A percentile compares a stretch with the other conserved stretches of the same genome.
Conservation (phyloP, 2,329 filamentous ascomycete species). For the Apiospora pterosperma region DNA sequence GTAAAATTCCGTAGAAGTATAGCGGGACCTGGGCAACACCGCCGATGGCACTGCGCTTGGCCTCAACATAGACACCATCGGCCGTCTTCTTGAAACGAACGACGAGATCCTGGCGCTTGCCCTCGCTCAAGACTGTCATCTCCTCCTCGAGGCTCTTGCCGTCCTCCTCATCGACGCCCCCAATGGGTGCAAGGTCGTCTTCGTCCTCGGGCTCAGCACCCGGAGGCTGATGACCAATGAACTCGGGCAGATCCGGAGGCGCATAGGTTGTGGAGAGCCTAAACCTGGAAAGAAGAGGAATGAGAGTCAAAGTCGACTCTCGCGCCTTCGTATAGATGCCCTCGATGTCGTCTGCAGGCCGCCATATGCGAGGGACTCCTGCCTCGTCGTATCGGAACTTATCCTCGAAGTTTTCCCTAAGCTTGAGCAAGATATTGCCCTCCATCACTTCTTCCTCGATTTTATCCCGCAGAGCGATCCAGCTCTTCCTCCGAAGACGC, state of each 20-base stretch:
- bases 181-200: slow-evolving; percentile 84
- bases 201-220: slow-evolving; percentile 80
- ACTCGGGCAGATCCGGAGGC: slow-evolving; percentile 77
- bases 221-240: slow-evolving; percentile 75
- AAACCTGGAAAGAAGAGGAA: slow-evolving; percentile 86
- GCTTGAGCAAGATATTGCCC: slow-evolving; percentile 90
- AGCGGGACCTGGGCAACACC: slow-evolving; percentile 90
- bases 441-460: slow-evolving; percentile 98
- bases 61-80: slow-evolving; percentile 96
- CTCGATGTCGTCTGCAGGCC: slow-evolving; percentile 95
- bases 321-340: slow-evolving; percentile 88
- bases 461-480: slow-evolving; percentile 84
- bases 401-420: slow-evolving; percentile 98
- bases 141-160: slow-evolving; percentile 94
- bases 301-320: slow-evolving; percentile 86
- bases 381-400: slow-evolving; percentile 97
- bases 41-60: slow-evolving; percentile 93
- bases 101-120: slow-evolving; percentile 85
- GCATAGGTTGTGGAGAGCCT: slow-evolving; percentile 69
- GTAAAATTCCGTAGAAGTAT: slow-evolving; percentile 87
- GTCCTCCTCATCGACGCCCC: slow-evolving; percentile 90
- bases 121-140: slow-evolving; percentile 89
- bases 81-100: slow-evolving; percentile 98
- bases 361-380: slow-evolving; percentile 94
- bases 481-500: slow-evolving; percentile 89